Evolutionary conservation across 805 yeast genomes (phyloP).

Genomic region (Wickerhamiella shivajii): DNA sequence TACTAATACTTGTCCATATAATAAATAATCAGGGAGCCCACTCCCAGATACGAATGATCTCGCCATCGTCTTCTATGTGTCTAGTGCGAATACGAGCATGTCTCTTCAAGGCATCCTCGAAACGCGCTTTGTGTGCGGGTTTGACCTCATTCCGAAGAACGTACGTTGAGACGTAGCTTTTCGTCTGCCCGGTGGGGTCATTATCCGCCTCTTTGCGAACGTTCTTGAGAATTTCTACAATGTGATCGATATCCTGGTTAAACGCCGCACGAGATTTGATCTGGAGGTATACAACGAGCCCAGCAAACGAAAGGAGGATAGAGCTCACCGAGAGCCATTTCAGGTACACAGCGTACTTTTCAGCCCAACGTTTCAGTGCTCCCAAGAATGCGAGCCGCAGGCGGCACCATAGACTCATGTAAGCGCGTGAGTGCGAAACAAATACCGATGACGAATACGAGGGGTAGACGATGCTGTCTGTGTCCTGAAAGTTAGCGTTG

Average conservation of each 20-base stretch:
- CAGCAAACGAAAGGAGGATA: not conserved
- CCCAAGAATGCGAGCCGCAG: conserved; percentile 7
- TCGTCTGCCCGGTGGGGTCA: conserved; percentile 13
- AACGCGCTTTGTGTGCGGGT: conserved; percentile 39
- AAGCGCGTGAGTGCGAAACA: conserved; percentile 13
- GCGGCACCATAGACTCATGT: conserved; percentile 13
- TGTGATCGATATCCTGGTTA: conserved; percentile 7
- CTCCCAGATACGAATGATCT: conserved; percentile 75
- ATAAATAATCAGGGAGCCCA: conserved; percentile 35
- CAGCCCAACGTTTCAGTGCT: no score
- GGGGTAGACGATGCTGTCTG: not conserved
- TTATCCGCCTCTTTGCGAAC: conserved; percentile 14
- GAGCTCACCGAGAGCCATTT: not conserved
- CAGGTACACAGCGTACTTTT: conserved; percentile 9
- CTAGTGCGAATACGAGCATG: conserved; percentile 51
- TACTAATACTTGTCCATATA: conserved; percentile 2
- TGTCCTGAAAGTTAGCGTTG: not conserved
- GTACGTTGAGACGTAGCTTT: conserved; percentile 10
- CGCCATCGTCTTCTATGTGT: conserved; percentile 67
- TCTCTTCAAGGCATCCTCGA: conserved; percentile 41
- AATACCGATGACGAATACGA: conserved; percentile 6
- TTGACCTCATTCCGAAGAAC: conserved; percentile 10
- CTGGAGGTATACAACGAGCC: not conserved
- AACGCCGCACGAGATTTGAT: not conserved
- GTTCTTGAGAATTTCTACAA: conserved; percentile 8